A percentile compares a stretch with the other conserved stretches of the same genome.
phyloP scores from a whole-genome alignment of 2,329 filamentous ascomycete genomes.

The Fusarium vanettenii region DNA sequence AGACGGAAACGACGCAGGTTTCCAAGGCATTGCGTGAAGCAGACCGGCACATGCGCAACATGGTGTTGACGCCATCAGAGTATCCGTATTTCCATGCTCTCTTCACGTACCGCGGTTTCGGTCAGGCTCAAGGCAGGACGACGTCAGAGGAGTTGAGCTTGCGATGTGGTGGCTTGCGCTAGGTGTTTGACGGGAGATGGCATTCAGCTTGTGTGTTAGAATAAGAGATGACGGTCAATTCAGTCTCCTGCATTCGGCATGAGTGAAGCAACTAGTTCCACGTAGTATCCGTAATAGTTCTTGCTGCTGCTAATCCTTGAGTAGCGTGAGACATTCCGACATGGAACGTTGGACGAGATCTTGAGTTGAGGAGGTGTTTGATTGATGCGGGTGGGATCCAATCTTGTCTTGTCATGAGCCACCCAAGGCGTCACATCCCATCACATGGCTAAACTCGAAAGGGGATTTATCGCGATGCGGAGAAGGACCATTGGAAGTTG shows the following conservation, averaged over 20 bases:
- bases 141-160: conserved; percentile 19
- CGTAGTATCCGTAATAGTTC: background rate
- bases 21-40: conserved; percentile 27
- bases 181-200: conserved; percentile 3
- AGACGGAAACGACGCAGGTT: conserved; percentile 7
- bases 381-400: conserved; percentile 14
- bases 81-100: conserved; percentile 15
- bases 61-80: conserved; percentile 32
- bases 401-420: conserved; percentile 25
- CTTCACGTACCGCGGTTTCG: conserved; percentile 1
- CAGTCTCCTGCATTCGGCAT: background rate
- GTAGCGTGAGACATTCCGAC: background rate
- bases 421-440: conserved; percentile 33
- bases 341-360: background rate
- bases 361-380: conserved; percentile 15
- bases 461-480: conserved; percentile 30
- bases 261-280: background rate
- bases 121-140: background rate
- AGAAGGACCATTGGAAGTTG: background rate
- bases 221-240: background rate
- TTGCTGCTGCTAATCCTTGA: background rate
- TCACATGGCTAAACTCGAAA: conserved; percentile 38
- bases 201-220: background rate
- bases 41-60: conserved; percentile 6
- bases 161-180: conserved; percentile 16